phyloP scores from a whole-genome alignment of 768 basidiomycete genomes.

The Mycena olivaceomarginata region DNA sequence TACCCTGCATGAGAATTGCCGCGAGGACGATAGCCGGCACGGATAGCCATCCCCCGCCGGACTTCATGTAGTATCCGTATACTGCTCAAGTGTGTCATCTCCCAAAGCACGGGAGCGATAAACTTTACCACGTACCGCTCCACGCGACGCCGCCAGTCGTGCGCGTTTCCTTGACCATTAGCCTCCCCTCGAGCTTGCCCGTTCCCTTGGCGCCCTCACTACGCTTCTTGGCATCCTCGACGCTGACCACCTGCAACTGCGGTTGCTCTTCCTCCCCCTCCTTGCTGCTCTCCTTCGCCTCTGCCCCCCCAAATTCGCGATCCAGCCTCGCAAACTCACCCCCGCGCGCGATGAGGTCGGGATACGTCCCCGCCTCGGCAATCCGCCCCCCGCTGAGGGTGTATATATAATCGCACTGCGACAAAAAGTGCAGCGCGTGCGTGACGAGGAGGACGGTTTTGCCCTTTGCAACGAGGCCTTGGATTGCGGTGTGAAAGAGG shows the following conservation, averaged over 20 bases:
- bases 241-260: slow-evolving; percentile 17
- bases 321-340: slow-evolving; percentile 76
- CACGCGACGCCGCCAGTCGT: slow-evolving; percentile 76
- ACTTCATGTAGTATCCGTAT: slow-evolving; percentile 74
- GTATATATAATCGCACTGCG: slow-evolving; percentile 90
- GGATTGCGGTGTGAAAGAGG: slow-evolving; percentile 79
- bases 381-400: slow-evolving; percentile 86
- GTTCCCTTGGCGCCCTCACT: not conserved
- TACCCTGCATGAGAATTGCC: slow-evolving; percentile 75
- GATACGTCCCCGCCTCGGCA: slow-evolving; percentile 79
- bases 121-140: slow-evolving; percentile 57
- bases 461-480: slow-evolving; percentile 64
- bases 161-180: slow-evolving; percentile 80
- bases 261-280: slow-evolving; percentile 46
- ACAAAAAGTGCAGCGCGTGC: slow-evolving; percentile 93
- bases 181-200: slow-evolving; percentile 69
- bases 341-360: slow-evolving; percentile 65
- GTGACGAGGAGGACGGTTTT: slow-evolving; percentile 95
- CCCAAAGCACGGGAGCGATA: no score
- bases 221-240: not conserved
- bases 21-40: slow-evolving; percentile 68
- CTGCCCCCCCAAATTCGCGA: slow-evolving; percentile 71
- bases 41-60: slow-evolving; percentile 71
- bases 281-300: slow-evolving; percentile 12
- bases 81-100: slow-evolving; percentile 57